Base-by-base conservation (phyloP, 1,284 basidiomycete genomes). In the Grifola frondosa region DNA sequence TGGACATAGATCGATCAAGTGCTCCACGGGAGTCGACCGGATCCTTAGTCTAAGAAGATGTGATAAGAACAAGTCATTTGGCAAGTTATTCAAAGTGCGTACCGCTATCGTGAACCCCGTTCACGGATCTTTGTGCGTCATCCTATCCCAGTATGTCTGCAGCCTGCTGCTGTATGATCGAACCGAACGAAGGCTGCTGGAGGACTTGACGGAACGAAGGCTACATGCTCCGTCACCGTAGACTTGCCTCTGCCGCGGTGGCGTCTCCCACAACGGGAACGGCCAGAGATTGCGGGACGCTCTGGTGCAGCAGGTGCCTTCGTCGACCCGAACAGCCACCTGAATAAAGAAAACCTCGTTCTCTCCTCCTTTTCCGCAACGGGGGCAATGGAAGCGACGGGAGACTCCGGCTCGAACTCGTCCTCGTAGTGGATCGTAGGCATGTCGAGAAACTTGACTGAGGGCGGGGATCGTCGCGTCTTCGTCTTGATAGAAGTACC, bases 371-470 rank as follows among this genome's bases (percentile, higher is more conserved):
- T 45, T 44, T 50, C 41, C 36, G 47, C 47, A 34, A 43, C 24
- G 39, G 53, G 41, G 34, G 58, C 16, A 44, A 44, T 15, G 46
- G 50, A 44, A 50, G 46, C 22, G 40, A 45, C 40, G 24, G 47
- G 19, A 25, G 44, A 36, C 44, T 43, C 30, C 21, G 44, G 40
- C 37, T 52, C 55, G 37, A 41, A 37, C 40, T 53, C 60, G 26
- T 64, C 48, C 30, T 63, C 62, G 48, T 64, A 63, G 44, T 67
- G 59, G 7, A 66, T 52, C 11, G 63, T 72, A 9, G 70, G 70
- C 26, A 61, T 54, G 46, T 70, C 68, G 22, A 71, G 64, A 49
- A 72, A 73, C 53, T 73, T 73, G 17, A 73, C 72, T 15, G 71
- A 74, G 1, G 68, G 58, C 8, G 69, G 54, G 6, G 65, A 62